Evolutionary conservation across 805 yeast genomes (phyloP).

Genomic region (Debaryomyces prosopidis): DNA sequence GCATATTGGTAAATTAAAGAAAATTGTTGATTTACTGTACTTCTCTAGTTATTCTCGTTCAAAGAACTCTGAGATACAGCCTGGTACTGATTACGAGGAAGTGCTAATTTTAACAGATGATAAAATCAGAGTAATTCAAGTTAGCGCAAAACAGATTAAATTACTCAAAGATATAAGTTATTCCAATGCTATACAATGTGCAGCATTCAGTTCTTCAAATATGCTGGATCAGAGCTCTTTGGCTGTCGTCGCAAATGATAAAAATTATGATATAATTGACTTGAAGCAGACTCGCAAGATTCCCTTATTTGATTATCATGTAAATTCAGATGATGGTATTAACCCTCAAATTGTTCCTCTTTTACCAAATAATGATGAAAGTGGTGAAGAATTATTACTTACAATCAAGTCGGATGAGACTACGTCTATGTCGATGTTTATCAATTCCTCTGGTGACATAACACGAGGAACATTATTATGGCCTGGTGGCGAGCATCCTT

Average conservation of each 20-base stretch:
- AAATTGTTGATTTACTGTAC: slow-evolving; percentile 33
- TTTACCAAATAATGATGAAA: slow-evolving; percentile 14
- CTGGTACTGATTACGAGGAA: slow-evolving; percentile 18
- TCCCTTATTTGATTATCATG: slow-evolving; percentile 34
- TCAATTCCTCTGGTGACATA: slow-evolving; percentile 38
- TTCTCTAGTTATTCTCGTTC: slow-evolving; percentile 2
- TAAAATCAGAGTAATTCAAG: slow-evolving; percentile 32
- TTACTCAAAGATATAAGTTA: slow-evolving; percentile 35
- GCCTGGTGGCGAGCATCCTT: slow-evolving; percentile 36
- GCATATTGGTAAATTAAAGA: slow-evolving; percentile 36
- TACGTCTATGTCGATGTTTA: slow-evolving; percentile 42
- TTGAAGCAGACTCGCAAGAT: slow-evolving; percentile 30
- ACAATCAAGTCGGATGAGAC: slow-evolving; percentile 32
- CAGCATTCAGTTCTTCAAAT: slow-evolving; percentile 25
- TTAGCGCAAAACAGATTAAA: slow-evolving; percentile 25
- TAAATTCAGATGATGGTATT: slow-evolving; percentile 5
- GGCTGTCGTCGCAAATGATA: slow-evolving; percentile 32
- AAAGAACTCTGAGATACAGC: slow-evolving; percentile 3
- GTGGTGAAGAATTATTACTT: slow-evolving; percentile 32
- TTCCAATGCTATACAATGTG: slow-evolving; percentile 25
- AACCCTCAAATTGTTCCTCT: slow-evolving; percentile 26
- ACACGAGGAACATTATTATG: slow-evolving; percentile 44
- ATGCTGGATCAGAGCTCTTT: slow-evolving; percentile 29
- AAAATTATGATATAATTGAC: slow-evolving; percentile 38
- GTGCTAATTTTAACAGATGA: slow-evolving; percentile 29